Evolutionary conservation across 169 alveolate genomes (phyloP).

Genomic region (Cryptosporidium meleagridis): DNA sequence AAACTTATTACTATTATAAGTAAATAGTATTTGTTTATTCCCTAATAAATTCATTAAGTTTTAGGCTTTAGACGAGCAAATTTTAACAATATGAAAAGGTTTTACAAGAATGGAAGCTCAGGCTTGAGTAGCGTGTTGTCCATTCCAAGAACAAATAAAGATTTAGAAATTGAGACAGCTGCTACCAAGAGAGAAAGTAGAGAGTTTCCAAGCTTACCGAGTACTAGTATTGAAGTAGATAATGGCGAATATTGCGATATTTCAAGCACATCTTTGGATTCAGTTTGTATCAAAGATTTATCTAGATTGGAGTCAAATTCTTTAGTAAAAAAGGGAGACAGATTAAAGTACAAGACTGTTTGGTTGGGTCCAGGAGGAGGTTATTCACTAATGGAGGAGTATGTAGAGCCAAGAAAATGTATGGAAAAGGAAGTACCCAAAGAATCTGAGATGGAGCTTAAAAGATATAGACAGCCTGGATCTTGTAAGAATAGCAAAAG

Average conservation of each 20-base stretch:
- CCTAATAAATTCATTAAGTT: not conserved
- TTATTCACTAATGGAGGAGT: constrained; percentile 62
- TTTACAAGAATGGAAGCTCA: constrained; percentile 33
- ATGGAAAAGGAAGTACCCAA: constrained; percentile 45
- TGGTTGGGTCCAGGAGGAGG: constrained; percentile 76
- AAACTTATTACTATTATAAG: not conserved
- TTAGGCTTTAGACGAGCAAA: constrained; percentile 1
- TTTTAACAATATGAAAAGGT: constrained; percentile 19
- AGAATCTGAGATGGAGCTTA: constrained; percentile 14
- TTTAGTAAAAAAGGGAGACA: not conserved
- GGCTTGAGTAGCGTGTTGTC: not conserved
- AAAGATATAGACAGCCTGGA: constrained; percentile 29
- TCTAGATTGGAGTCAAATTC: constrained; percentile 3
- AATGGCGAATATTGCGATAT: not conserved
- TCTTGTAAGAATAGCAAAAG: constrained; percentile 27
- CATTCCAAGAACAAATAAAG: constrained; percentile 26
- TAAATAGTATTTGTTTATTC: not conserved
- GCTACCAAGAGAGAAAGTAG: constrained; percentile 54
- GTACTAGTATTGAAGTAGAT: not conserved
- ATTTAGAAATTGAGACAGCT: constrained; percentile 2
- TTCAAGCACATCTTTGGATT: not conserved
- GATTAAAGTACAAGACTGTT: constrained; percentile 44
- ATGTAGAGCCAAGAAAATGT: constrained; percentile 30
- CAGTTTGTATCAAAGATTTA: not conserved
- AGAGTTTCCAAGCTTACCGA: constrained; percentile 42